Evolutionary conservation across 129 eudicot species (phyloP).

Genomic region (Ambrosia artemisiifolia): DNA sequence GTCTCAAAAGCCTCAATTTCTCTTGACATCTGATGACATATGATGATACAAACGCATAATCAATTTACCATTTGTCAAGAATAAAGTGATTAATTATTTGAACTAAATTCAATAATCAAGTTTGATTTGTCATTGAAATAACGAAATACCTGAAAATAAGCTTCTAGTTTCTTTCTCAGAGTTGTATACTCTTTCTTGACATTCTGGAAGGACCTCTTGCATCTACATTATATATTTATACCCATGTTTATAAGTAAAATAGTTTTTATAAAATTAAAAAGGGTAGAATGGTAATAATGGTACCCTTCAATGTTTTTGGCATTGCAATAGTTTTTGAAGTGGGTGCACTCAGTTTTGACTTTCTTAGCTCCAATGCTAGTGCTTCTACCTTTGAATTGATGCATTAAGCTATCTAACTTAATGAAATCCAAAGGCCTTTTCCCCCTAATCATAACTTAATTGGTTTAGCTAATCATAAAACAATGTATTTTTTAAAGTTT

Average conservation of each 20-base stretch:
- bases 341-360: conserved; percentile 73
- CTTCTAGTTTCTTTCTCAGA: conserved; percentile 76
- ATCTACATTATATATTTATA: conserved; percentile 39
- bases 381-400: conserved; percentile 84
- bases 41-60: too few relatives aligned
- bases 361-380: conserved; percentile 88
- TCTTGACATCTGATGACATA: conserved; percentile 68
- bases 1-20: conserved; percentile 68
- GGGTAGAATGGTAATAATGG: neutral
- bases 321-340: conserved; percentile 67
- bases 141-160: conserved; percentile 73
- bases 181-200: conserved; percentile 79
- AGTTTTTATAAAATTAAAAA: neutral
- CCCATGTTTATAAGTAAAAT: neutral
- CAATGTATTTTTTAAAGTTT: neutral
- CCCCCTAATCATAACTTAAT: conserved; percentile 34
- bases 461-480: neutral
- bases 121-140: neutral
- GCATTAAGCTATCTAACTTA: conserved; percentile 68
- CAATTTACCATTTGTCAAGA: neutral
- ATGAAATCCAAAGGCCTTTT: conserved; percentile 61
- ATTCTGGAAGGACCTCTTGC: conserved; percentile 78
- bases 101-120: too few relatives aligned
- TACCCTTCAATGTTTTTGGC: conserved; percentile 73
- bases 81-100: too few relatives aligned